These are phyloP conservation scores for Candida frijolesensis DNA, from an alignment of 1,139 yeast species.

Conservation along the genomic window DNA sequence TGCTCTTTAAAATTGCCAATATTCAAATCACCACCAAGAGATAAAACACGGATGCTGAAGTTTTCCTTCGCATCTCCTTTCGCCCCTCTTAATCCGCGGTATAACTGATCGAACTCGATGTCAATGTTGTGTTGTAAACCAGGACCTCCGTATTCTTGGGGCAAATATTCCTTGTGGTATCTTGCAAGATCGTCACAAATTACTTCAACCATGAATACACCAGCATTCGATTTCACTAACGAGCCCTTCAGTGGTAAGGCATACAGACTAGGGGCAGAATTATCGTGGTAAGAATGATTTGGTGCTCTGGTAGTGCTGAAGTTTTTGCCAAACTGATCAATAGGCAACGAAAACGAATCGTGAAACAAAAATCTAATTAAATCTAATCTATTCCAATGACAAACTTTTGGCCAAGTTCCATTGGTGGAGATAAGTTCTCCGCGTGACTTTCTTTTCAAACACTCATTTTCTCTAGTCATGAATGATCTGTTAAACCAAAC, in stretches of 20 bases:
- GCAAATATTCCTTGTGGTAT: slow-evolving; percentile 61
- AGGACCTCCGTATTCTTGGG: slow-evolving; percentile 54
- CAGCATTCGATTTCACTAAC: slow-evolving; percentile 56
- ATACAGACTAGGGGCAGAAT: slow-evolving; percentile 29
- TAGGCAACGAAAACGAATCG: slow-evolving; percentile 73
- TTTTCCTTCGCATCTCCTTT: slow-evolving; percentile 34
- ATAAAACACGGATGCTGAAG: slow-evolving; percentile 51
- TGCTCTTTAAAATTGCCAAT: slow-evolving; percentile 33
- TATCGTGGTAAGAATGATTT: slow-evolving; percentile 22
- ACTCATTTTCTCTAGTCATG: slow-evolving; percentile 66
- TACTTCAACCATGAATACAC: slow-evolving; percentile 73
- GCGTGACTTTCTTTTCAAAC: slow-evolving; percentile 51
- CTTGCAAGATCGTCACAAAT: slow-evolving; percentile 66
- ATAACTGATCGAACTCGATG: slow-evolving; percentile 41
- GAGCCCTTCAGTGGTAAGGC: slow-evolving; percentile 39
- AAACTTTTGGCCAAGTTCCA: slow-evolving; percentile 56
- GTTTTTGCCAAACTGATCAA: slow-evolving; percentile 50
- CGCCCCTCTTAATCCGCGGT: slow-evolving; percentile 42
- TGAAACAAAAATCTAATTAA: slow-evolving; percentile 76
- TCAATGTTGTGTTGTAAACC: slow-evolving; percentile 59
- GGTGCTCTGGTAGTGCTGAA: slow-evolving; percentile 26
- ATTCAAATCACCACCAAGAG: slow-evolving; percentile 42
- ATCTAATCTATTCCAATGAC: slow-evolving; percentile 88
- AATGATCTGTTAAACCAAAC: slow-evolving; percentile 79
- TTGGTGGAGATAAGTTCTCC: slow-evolving; percentile 47